Percentiles rank a stretch among this genome's conserved stretches.
These are phyloP conservation scores for Aspergillus transmontanensis DNA, from an alignment of 2,329 filamentous ascomycete genomes.

Conservation along the genomic window DNA sequence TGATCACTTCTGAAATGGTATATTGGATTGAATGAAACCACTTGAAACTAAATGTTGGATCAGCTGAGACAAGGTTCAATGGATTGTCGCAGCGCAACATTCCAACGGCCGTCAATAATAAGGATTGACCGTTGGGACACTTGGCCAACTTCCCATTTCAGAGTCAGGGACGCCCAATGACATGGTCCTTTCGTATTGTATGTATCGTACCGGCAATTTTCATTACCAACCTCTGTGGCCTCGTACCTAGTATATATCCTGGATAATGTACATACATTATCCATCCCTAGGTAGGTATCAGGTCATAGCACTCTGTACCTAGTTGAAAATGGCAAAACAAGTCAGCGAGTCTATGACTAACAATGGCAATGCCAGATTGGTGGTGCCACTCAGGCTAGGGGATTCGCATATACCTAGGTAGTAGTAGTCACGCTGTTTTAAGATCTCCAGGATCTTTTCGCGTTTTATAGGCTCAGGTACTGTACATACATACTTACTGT, in stretches of 20 bases:
- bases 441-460: not conserved
- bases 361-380: not conserved
- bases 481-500: not conserved
- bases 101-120: conserved; percentile 2
- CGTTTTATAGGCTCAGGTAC: not conserved
- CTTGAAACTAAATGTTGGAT: not conserved
- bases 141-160: conserved; percentile 21
- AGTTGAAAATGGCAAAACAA: conserved; percentile 1
- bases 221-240: not conserved
- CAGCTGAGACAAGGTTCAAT: conserved; percentile 1
- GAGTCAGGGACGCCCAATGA: not conserved
- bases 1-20: not conserved
- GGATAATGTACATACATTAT: not conserved
- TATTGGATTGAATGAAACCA: not conserved
- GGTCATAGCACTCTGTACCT: conserved; percentile 7
- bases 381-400: not conserved
- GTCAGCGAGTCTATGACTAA: not conserved
- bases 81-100: conserved; percentile 5
- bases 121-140: conserved; percentile 14
- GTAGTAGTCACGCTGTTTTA: not conserved
- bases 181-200: not conserved
- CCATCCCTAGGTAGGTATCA: not conserved
- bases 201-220: conserved; percentile 11
- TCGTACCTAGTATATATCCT: not conserved
- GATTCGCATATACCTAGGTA: not conserved